These are phyloP conservation scores for Triticum turgidum DNA, from an alignment of 176 grass and related monocot genomes.

Conservation along the genomic window DNA sequence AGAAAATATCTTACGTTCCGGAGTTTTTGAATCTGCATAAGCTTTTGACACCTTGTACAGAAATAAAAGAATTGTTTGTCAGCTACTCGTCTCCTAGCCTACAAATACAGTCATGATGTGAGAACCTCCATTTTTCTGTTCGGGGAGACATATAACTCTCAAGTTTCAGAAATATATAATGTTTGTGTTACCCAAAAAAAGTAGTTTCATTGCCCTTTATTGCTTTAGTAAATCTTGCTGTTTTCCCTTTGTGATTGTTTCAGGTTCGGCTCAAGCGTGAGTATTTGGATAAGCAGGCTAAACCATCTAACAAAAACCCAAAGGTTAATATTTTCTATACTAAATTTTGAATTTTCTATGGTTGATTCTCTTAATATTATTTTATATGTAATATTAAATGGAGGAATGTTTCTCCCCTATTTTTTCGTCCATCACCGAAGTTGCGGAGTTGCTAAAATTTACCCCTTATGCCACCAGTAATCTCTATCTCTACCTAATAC, in stretches of 20 bases:
- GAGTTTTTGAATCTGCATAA: neutral
- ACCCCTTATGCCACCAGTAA: too few relatives aligned
- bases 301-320: slow-evolving; percentile 44
- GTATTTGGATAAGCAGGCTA: slow-evolving; percentile 75
- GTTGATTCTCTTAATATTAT: slow-evolving; percentile 4
- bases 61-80: neutral
- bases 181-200: neutral
- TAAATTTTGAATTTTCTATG: neutral
- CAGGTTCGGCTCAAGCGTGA: slow-evolving; percentile 93
- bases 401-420: too few relatives aligned
- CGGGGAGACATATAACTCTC: neutral
- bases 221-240: neutral
- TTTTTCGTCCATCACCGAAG: too few relatives aligned
- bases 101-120: neutral
- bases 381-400: too few relatives aligned
- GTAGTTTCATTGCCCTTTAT: slow-evolving; percentile 4
- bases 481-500: too few relatives aligned
- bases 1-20: neutral
- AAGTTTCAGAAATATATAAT: slow-evolving; percentile 4
- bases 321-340: slow-evolving; percentile 47
- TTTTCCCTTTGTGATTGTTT: slow-evolving; percentile 25
- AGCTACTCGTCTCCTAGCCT: neutral
- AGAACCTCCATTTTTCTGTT: neutral
- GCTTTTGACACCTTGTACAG: neutral
- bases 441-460: too few relatives aligned